Evolutionary conservation across 2,329 filamentous ascomycete species (phyloP), one percentile per base, ranked within the genome.

Genomic region (Sporothrix brasiliensis): DNA sequence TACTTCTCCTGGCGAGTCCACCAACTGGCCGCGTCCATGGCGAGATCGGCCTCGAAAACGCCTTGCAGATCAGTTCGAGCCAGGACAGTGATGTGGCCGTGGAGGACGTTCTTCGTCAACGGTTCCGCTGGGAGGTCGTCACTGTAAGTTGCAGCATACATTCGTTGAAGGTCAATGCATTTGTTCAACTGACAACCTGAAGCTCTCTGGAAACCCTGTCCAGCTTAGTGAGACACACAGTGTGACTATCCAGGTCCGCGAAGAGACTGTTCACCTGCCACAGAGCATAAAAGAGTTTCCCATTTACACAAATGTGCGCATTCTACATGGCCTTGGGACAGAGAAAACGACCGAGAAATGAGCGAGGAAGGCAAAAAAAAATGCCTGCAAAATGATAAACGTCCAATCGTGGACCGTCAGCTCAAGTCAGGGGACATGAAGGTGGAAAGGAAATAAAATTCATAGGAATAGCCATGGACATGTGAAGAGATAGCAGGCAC

Each of bases 21-120:
- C 52, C 53, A 21, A 11, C 21, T 2, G 70, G 70, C 1, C 58
- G 52, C 1, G 47, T 69, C 6, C 70, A 69, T 24, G 70, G 70
- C 4, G 70, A 69, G 53, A 61, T 71, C n/a, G 24, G 58, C 21
- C 56, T 71, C 6, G 24, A 44, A 10, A 39, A 24, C 14, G 47
- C 61, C 0, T 34, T 71, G 61, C 11, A 24, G 13, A 3, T 34
- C 34, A 34, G 34, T 34, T 9, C 13, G 24, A 56, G 39, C 10
- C 19, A 13, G 11, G 16, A n/a, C 27, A 39, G 19, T 13, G n/a
- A 1, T 10, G 19, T 24, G 67, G 1, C n/a, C 6, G 6, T 19
- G n/a, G 54, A 60, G 14, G 53, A 61, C 6, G 21, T 19, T 19
- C 21, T 65, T 49, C 68, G 30, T 1, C 30, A 27, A 21, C 5